Evolutionary conservation across 2,329 filamentous ascomycete genomes (phyloP).

Genomic region (Neopestalotiopsis clavispora): DNA sequence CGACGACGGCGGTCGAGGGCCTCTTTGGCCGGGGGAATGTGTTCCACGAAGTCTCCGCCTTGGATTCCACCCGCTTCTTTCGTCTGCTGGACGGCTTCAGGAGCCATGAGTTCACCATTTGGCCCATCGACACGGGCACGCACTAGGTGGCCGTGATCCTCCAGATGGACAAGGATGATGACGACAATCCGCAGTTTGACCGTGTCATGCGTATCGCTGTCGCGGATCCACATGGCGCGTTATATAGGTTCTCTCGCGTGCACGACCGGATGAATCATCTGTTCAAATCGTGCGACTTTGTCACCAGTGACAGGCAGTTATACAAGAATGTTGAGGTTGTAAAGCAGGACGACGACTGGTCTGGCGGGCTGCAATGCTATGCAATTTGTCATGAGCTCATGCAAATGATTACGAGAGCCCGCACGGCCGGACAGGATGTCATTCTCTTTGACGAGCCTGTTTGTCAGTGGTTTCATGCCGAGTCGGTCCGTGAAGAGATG

Average conservation of each 20-base stretch:
- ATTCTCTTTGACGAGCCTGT: not conserved
- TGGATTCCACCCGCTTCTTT: not conserved
- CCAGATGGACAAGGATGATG: not conserved
- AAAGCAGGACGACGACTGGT: not conserved
- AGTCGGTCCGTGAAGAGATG: conserved; percentile 10
- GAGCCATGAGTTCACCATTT: conserved; percentile 14
- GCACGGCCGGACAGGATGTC: not conserved
- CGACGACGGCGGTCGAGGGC: not conserved
- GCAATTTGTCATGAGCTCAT: conserved; percentile 10
- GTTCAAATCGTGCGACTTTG: not conserved
- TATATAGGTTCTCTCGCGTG: not conserved
- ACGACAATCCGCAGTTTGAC: not conserved
- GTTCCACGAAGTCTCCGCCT: too few species aligned
- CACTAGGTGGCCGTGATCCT: conserved; percentile 8
- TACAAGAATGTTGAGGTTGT: not conserved
- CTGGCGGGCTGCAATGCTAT: conserved; percentile 7
- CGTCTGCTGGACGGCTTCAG: not conserved
- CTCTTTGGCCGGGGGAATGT: not conserved
- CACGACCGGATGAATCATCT: not conserved
- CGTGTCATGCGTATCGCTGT: not conserved
- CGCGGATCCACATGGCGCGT: not conserved
- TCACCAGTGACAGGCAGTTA: not conserved
- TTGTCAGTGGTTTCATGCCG: not conserved
- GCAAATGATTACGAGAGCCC: conserved; percentile 4
- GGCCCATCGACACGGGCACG: not conserved